Conservation (phyloP, 1,284 basidiomycete species). For the Leccinum pachyderme region DNA sequence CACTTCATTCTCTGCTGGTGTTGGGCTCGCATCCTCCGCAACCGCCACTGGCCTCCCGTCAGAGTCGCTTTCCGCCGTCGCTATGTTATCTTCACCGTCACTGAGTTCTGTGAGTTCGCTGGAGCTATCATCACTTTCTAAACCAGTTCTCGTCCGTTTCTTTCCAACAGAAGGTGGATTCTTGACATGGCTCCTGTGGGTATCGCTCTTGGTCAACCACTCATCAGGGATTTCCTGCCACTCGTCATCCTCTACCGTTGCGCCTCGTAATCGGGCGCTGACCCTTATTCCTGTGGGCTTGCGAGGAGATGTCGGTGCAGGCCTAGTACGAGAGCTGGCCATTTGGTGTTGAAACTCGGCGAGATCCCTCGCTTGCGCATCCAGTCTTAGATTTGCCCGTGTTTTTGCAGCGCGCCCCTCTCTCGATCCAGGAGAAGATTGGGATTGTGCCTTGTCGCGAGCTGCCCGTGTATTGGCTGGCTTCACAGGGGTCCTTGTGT, state of each 20-base stretch:
- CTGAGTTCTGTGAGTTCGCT: constrained; percentile 74
- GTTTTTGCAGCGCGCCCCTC: constrained; percentile 62
- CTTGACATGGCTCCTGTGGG: constrained; percentile 12
- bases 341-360: constrained; percentile 57
- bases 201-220: constrained; percentile 50
- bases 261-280: constrained; percentile 64
- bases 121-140: constrained; percentile 55
- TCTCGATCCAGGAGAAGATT: constrained; percentile 30
- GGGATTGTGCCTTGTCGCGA: constrained; percentile 11
- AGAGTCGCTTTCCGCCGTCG: constrained; percentile 13
- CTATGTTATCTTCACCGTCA: constrained; percentile 36
- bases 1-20: not conserved
- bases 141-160: constrained; percentile 43
- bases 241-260: constrained; percentile 50
- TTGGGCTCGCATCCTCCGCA: constrained; percentile 2
- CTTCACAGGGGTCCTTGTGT: constrained; percentile 2
- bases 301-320: constrained; percentile 19
- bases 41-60: constrained; percentile 3
- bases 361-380: constrained; percentile 65
- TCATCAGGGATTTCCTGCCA: constrained; percentile 80
- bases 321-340: constrained; percentile 24
- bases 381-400: constrained; percentile 66
- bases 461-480: constrained; percentile 15
- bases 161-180: constrained; percentile 13
- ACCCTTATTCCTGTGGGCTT: constrained; percentile 55